Evolutionary conservation across 1,284 basidiomycete species (phyloP), one percentile per base, ranked within the genome.

Genomic region (Austroboletus niveus): DNA sequence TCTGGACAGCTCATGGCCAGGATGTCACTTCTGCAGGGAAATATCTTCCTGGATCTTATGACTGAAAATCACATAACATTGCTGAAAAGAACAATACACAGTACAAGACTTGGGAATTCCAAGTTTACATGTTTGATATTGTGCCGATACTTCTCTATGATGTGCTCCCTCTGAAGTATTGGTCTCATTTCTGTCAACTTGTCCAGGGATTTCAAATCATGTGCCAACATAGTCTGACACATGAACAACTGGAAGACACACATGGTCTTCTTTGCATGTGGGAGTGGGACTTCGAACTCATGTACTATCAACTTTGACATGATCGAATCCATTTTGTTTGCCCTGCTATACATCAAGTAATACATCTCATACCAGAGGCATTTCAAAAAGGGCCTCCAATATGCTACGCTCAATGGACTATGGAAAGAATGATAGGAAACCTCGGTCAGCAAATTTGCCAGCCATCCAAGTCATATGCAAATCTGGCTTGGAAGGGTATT

Each of bases 1-100:
- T 4, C 3, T 51, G 49, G 36, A 12, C 1, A 0, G 3, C 3
- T 0, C 12, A 51, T 46, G 49, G 49, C 2, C 8, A 15, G 5
- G 35, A 5, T 0, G 3, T 9, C 4, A 4, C 8, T 0, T 5
- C 6, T 1, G 44, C 32, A 1, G 44, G 49, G 0, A 0, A 4
- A 0, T 7, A 30, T 22, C 24, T 51, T 1, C 49, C 43, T 11
- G 49, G 44, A 0, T 32, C 42, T 14, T 49, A 39, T 14, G 48
- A 14, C 8, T 15, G 8, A 1, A 10, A 3, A 40, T 71, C 70
- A 4, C 61, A 60, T 7, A 69, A 75, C 53, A 60, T 62, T 42
- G 68, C 68, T 1, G 61, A 72, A 31, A 74, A 74, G 31, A 61
- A 73, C 4, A 64, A 60, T 11, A 64, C 61, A 9, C 11, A 12